A percentile compares a stretch with the other conserved stretches of the same genome.
phyloP scores from a whole-genome alignment of 2,329 filamentous ascomycete genomes.

The Pseudodiploospora longispora region DNA sequence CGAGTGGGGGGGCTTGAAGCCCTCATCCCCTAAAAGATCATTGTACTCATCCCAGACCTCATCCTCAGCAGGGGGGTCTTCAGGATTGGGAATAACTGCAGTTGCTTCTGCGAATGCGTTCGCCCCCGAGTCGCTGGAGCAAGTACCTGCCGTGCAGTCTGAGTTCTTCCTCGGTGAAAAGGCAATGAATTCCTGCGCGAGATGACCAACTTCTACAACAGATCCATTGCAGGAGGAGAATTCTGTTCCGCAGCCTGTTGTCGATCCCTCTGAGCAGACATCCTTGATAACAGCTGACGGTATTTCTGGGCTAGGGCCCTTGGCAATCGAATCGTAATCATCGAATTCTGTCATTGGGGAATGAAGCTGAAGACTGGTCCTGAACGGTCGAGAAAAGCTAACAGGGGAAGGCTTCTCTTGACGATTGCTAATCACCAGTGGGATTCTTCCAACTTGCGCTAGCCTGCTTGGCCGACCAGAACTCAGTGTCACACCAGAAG shows the following conservation, averaged over 20 bases:
- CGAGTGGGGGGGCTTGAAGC: slow-evolving; percentile 37
- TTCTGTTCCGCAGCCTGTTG: slow-evolving; percentile 22
- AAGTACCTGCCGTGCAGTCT: slow-evolving; percentile 40
- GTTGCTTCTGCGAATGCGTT: slow-evolving; percentile 54
- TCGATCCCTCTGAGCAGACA: slow-evolving; percentile 27
- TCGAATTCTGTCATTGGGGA: slow-evolving; percentile 20
- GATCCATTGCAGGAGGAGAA: slow-evolving; percentile 23
- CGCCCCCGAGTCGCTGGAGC: slow-evolving; percentile 58
- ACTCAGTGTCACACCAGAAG: slow-evolving; percentile 3
- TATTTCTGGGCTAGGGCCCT: slow-evolving; percentile 38
- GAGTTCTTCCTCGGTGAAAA: slow-evolving; percentile 70
- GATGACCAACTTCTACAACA: slow-evolving; percentile 10
- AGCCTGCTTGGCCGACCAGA: slow-evolving; percentile 47
- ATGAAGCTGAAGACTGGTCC: slow-evolving; percentile 37
- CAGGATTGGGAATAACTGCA: slow-evolving; percentile 55
- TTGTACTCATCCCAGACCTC: slow-evolving; percentile 95
- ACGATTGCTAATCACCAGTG: slow-evolving; percentile 65
- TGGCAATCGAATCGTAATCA: slow-evolving; percentile 34
- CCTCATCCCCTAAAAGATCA: slow-evolving; percentile 67
- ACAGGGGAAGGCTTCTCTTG: slow-evolving; percentile 60
- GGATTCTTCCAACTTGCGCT: slow-evolving; percentile 78
- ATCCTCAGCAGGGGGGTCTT: slow-evolving; percentile 63
- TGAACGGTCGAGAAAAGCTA: slow-evolving; percentile 82
- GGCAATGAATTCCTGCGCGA: slow-evolving; percentile 56
- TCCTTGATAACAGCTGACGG: slow-evolving; percentile 31